Evolutionary conservation across 768 basidiomycete species (phyloP), one percentile per base, ranked within the genome.

Genomic region (Fomitopsis serialis): DNA sequence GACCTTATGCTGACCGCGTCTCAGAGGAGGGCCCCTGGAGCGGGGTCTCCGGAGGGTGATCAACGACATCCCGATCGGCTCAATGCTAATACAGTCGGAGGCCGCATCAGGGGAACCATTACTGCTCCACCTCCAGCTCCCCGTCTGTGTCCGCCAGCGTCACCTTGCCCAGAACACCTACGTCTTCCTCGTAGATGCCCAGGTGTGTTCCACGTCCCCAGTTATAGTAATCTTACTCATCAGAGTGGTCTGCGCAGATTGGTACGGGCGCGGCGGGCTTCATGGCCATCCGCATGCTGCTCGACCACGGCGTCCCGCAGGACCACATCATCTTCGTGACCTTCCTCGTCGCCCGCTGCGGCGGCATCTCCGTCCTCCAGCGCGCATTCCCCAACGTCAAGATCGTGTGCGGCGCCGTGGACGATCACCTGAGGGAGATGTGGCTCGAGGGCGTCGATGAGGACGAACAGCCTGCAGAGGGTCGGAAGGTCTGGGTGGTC

Each of bases 201-300:
- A 96, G 76, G 90, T 84, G 63, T 11, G 22, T 53, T 42, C 42
- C 13, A 15, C 53, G 15, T 42, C 46, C 42, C 12, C 24, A 24
- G 23, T 36, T 19, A 19, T 36, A 9, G 7, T 36, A 13, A 19
- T 3, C 27, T 21, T 21, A 3, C 22, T 23, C n/a, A 22, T 21
- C n/a, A 17, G 17, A 8, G 12, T 35, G 42, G 13, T 40, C 9
- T 19, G 11, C 13, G 17, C 58, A 96, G 86, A 92, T 98, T 66
- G 93, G 92, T 6, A 98, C 96, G 0, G 96, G 87, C 4, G 94
- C 95, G 0, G 84, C 91, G 3, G 86, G 87, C 19, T 89, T 98
- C 68, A 98, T 98, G 96, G 87, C 94, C 0, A 90, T 99, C 56
- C 87, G 96, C 25, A 81, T 96, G 11, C 73, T 98, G 10, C 78